Conservation (phyloP, 2,329 filamentous ascomycete genomes). For the Aspergillus sp. region DNA sequence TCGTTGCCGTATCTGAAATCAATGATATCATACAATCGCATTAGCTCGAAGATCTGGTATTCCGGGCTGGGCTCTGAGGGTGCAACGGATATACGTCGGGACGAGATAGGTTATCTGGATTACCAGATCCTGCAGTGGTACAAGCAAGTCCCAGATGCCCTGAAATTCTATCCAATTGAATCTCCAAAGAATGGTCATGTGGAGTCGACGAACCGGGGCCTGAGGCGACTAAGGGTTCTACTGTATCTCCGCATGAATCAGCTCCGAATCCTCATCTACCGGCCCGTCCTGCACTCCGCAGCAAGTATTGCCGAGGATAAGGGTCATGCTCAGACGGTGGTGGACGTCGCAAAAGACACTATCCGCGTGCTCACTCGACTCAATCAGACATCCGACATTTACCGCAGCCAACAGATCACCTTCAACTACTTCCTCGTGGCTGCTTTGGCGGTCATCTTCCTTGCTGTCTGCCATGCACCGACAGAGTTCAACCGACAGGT, state of each 20-base stretch:
- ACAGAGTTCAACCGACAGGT: conserved; percentile 60
- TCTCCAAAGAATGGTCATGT: conserved; percentile 44
- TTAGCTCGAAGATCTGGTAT: conserved; percentile 84
- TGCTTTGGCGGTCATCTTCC: conserved; percentile 63
- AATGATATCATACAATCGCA: conserved; percentile 81
- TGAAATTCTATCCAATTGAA: conserved; percentile 64
- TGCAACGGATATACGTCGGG: conserved; percentile 66
- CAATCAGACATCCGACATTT: conserved; percentile 64
- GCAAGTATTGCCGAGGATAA: conserved; percentile 79
- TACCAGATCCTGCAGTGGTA: conserved; percentile 87
- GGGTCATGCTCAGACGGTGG: conserved; percentile 68
- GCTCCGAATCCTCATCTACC: conserved; percentile 85
- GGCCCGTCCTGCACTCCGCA: conserved; percentile 80
- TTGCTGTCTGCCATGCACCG: conserved; percentile 66
- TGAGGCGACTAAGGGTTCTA: conserved; percentile 75
- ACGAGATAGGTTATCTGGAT: conserved; percentile 79
- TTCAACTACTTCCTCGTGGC: conserved; percentile 70
- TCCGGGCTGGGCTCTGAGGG: conserved; percentile 71
- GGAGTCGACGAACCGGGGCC: conserved; percentile 61
- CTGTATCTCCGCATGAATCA: conserved; percentile 87
- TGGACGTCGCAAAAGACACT: conserved; percentile 66
- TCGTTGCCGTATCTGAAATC: conserved; percentile 71
- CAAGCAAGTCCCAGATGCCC: conserved; percentile 65
- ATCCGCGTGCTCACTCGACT: conserved; percentile 62
- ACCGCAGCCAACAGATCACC: conserved; percentile 62